Conservation (phyloP, 176 grass and related monocot genomes). For the Echinochloa phyllopogon region DNA sequence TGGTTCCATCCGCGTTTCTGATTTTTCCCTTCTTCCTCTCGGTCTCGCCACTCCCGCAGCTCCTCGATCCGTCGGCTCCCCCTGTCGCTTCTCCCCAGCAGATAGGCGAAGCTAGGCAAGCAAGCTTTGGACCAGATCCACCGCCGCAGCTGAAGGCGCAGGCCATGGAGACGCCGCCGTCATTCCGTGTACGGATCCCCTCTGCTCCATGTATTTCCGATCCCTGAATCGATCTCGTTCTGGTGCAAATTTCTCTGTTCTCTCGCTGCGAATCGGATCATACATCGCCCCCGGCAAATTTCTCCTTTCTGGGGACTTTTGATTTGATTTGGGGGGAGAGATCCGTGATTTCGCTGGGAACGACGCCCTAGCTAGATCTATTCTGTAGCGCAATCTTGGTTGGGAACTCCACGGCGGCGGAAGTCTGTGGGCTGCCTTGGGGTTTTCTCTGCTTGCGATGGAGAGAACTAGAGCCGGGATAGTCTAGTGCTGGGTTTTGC, state of each 20-base stretch:
- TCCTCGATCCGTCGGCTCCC: not conserved
- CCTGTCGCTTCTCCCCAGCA: constrained; percentile 1
- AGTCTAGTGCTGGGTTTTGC: not conserved
- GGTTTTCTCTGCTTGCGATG: not conserved
- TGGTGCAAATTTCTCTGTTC: not conserved
- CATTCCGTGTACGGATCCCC: constrained; percentile 68
- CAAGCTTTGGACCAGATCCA: not conserved
- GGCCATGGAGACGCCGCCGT: constrained; percentile 62
- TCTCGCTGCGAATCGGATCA: not conserved
- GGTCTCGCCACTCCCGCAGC: too few relatives aligned
- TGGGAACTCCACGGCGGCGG: not conserved
- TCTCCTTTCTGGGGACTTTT: not conserved
- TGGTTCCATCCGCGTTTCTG: too few relatives aligned
- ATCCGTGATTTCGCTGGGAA: not conserved
- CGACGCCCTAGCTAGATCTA: not conserved
- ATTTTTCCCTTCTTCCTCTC: not conserved
- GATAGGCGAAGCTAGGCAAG: constrained; percentile 34
- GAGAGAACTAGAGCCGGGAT: not conserved
- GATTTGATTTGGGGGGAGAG: not conserved
- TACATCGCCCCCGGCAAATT: not conserved
- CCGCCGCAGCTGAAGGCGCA: not conserved
- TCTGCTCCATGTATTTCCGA: not conserved
- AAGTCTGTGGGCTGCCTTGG: not conserved
- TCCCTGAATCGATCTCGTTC: not conserved
- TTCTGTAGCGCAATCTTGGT: not conserved